These are phyloP conservation scores for Elsinoe fawcettii DNA, from an alignment of 2,329 filamentous ascomycete genomes.

Conservation along the genomic window DNA sequence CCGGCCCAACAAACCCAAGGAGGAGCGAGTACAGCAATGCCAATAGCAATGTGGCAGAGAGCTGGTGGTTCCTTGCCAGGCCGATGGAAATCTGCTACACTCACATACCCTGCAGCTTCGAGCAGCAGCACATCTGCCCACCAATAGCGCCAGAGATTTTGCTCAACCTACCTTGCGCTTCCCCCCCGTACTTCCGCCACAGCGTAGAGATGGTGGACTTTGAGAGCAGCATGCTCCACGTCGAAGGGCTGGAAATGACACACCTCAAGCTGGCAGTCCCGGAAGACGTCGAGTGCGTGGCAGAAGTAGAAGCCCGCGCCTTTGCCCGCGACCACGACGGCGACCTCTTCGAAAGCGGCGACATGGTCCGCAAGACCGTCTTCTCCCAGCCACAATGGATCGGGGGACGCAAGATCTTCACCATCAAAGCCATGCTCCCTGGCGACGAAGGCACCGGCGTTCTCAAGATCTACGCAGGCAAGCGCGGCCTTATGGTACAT, in stretches of 20 bases:
- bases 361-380: slow-evolving; percentile 75
- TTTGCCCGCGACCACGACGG: slow-evolving; percentile 80
- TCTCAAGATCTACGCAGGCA: slow-evolving; percentile 87
- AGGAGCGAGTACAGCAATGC: slow-evolving; percentile 69
- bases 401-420: slow-evolving; percentile 79
- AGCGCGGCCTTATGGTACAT: slow-evolving; percentile 74
- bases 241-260: slow-evolving; percentile 89
- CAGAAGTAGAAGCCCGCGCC: slow-evolving; percentile 79
- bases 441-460: slow-evolving; percentile 84
- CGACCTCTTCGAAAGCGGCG: slow-evolving; percentile 87
- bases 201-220: slow-evolving; percentile 74
- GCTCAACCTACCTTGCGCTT: slow-evolving; percentile 76
- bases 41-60: slow-evolving; percentile 63
- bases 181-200: slow-evolving; percentile 81
- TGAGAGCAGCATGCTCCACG: slow-evolving; percentile 74
- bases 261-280: slow-evolving; percentile 85
- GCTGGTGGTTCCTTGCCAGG: slow-evolving; percentile 87
- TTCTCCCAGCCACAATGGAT: slow-evolving; percentile 90
- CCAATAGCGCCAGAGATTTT: slow-evolving; percentile 78
- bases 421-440: slow-evolving; percentile 83
- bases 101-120: slow-evolving; percentile 78
- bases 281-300: slow-evolving; percentile 80
- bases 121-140: slow-evolving; percentile 89
- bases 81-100: slow-evolving; percentile 92
- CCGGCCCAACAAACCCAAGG: slow-evolving; percentile 81